Conservation (phyloP, 2,329 filamentous ascomycete species). For the Pleoardoris graminearum region DNA sequence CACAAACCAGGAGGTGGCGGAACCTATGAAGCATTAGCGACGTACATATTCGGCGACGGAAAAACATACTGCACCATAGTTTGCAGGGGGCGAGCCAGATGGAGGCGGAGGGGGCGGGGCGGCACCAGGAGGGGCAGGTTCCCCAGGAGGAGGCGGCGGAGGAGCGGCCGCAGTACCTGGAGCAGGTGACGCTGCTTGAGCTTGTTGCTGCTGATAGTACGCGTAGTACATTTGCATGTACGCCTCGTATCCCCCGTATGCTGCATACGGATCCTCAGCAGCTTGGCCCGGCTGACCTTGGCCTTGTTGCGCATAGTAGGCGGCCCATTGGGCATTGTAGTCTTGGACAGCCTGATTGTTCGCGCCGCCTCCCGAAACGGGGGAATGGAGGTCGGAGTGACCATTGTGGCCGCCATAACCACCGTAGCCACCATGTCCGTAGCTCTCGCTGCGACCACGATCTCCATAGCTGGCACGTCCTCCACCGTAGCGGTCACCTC, state of each 20-base stretch:
- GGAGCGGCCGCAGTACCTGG: slow-evolving; percentile 34
- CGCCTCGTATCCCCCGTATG: slow-evolving; percentile 71
- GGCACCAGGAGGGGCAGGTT: slow-evolving; percentile 31
- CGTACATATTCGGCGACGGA: neutral
- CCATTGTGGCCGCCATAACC: slow-evolving; percentile 15
- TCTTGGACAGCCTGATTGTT: slow-evolving; percentile 53
- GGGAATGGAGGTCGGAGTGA: slow-evolving; percentile 40
- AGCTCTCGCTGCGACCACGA: slow-evolving; percentile 47
- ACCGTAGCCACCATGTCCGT: slow-evolving; percentile 45
- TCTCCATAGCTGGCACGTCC: slow-evolving; percentile 42
- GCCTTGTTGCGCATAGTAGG: slow-evolving; percentile 60
- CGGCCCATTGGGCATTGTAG: slow-evolving; percentile 82
- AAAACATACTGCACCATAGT: slow-evolving; percentile 40
- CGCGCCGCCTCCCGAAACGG: slow-evolving; percentile 51
- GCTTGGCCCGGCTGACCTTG: slow-evolving; percentile 74
- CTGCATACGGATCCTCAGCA: slow-evolving; percentile 3
- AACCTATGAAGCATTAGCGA: slow-evolving; percentile 20
- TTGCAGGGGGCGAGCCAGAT: slow-evolving; percentile 37
- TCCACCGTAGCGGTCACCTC: slow-evolving; percentile 42
- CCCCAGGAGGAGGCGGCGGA: slow-evolving; percentile 37
- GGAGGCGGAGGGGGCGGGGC: slow-evolving; percentile 42
- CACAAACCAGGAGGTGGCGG: slow-evolving; percentile 42
- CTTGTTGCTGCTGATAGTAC: slow-evolving; percentile 34
- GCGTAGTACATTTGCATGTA: slow-evolving; percentile 39
- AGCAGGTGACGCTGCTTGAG: slow-evolving; percentile 29